phyloP scores from a whole-genome alignment of 2,329 filamentous ascomycete genomes.

The Rhexocercosporidium sp. region DNA sequence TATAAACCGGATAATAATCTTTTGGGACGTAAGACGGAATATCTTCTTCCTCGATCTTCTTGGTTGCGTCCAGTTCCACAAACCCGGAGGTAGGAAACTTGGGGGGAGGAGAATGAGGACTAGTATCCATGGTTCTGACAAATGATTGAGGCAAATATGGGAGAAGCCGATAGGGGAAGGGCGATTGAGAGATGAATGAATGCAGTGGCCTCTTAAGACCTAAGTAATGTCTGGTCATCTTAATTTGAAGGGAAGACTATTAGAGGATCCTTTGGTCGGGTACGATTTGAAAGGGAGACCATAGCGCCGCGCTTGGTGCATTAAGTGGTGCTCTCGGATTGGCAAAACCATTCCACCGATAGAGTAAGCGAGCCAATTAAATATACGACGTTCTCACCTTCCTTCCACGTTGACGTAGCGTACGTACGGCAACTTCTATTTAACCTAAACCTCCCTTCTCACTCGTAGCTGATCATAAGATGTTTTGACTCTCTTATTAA shows the following conservation, averaged over 20 bases:
- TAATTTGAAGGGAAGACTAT: constrained; percentile 26
- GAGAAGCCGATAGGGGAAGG: constrained; percentile 23
- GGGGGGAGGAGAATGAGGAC: constrained; percentile 24
- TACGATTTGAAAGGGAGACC: no score
- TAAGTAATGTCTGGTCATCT: constrained; percentile 25
- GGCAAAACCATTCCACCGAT: no score
- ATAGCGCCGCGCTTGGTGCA: no score
- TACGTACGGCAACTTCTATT: no score
- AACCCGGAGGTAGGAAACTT: constrained; percentile 30
- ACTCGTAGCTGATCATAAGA: no score
- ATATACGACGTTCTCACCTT: no score
- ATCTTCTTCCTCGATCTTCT: constrained; percentile 28
- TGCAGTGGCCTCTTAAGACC: constrained; percentile 23
- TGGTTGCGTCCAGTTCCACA: constrained; percentile 25
- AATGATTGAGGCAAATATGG: constrained; percentile 27
- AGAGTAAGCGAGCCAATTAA: background rate
- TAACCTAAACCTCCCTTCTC: no score
- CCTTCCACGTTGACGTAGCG: background rate
- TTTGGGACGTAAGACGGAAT: constrained; percentile 24
- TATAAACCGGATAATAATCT: constrained; percentile 20
- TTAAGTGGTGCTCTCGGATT: no score
- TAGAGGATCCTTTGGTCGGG: constrained; percentile 26
- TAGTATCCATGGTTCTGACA: constrained; percentile 27
- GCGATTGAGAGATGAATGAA: constrained; percentile 27
- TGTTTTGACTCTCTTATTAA: no score